Base-by-base conservation (phyloP, 441 rosid species). In the Populus trichocarpa region DNA sequence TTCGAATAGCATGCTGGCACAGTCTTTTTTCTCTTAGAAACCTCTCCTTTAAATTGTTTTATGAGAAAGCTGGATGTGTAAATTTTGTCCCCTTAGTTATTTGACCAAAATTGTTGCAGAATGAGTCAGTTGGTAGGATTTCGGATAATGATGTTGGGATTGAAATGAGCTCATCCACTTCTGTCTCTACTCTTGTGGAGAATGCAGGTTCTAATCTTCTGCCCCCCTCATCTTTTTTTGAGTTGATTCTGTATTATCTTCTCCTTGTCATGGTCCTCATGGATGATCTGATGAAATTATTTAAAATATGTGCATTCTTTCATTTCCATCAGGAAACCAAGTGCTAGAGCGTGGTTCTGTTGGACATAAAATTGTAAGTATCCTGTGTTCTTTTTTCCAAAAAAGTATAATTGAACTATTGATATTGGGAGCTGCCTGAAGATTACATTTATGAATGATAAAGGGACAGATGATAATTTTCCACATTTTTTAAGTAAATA, bases 311-410 rank as follows among this genome's bases (percentile, higher is more conserved):
- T 69, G 70, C 30, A 3, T 72, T 40, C 1, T 85, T 83, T 74
- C 84, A 90, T 86, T 78, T 75, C 79, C 80, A 57, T 66, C 71
- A 68, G 82, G 80, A 73, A 83, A 86, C 72, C 81, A 79, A 85
- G 81, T 70, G 77, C 72, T 77, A 71, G 81, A 70, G 72, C 26
- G 67, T 69, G 69, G 82, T 81, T 84, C 82, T 76, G 74, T 53
- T 74, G 75, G 78, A 79, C 80, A 79, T 69, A 82, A 78, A 79
- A 74, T 77, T 81, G 94, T 92, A 86, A 86, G 90, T 84, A 40
- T 71, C 22, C 20, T 67, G 4, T 36, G 26, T n/a, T 67, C 72
- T 69, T 73, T 75, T 50, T 32, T 23, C 22, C 57, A 70, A 33
- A 40, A 70, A 64, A 4, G 22, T 16, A 1, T 75, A 67, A 40